A percentile compares a stretch with the other conserved stretches of the same genome.
phyloP scores from a whole-genome alignment of 495 filamentous ascomycete genomes.

The Penicillium paradoxum region DNA sequence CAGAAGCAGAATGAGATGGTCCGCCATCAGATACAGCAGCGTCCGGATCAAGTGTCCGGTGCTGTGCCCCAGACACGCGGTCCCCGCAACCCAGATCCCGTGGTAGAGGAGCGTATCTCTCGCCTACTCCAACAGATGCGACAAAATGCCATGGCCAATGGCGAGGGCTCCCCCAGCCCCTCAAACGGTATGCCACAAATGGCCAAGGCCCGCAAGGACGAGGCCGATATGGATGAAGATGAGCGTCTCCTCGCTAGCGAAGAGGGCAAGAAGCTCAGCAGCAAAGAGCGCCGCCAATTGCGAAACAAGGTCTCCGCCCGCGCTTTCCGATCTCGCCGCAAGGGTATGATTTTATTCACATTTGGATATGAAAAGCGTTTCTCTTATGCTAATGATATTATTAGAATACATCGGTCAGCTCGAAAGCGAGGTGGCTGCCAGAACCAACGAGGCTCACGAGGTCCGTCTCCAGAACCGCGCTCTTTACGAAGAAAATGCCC shows the following conservation, averaged over 20 bases:
- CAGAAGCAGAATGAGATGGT: slow-evolving; percentile 61
- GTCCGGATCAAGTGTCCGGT: slow-evolving; percentile 27
- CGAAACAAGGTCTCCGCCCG: slow-evolving; percentile 98
- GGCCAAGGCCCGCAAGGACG: slow-evolving; percentile 73
- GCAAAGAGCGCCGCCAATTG: slow-evolving; percentile 89
- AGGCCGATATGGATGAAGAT: slow-evolving; percentile 98
- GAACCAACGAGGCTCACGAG: slow-evolving; percentile 67
- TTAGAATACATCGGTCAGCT: slow-evolving; percentile 91
- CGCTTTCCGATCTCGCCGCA: slow-evolving; percentile 90
- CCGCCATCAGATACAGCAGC: slow-evolving; percentile 50
- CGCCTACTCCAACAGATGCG: slow-evolving; percentile 81
- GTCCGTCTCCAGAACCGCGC: slow-evolving; percentile 66
- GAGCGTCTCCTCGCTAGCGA: slow-evolving; percentile 89
- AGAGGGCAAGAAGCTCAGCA: slow-evolving; percentile 93
- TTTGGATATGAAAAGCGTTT: background rate
- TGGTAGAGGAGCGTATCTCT: slow-evolving; percentile 80
- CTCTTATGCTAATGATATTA: slow-evolving; percentile 37
- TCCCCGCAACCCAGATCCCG: slow-evolving; percentile 54
- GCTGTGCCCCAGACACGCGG: slow-evolving; percentile 35
- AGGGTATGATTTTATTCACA: slow-evolving; percentile 59
- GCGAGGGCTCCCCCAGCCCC: slow-evolving; percentile 44
- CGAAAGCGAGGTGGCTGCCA: slow-evolving; percentile 73
- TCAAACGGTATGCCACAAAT: slow-evolving; percentile 43
- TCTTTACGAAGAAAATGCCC: slow-evolving; percentile 74
- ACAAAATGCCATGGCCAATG: slow-evolving; percentile 53